These are phyloP conservation scores for Amoebophrya sp. DNA, from an alignment of 169 alveolate genomes.

Conservation along the genomic window DNA sequence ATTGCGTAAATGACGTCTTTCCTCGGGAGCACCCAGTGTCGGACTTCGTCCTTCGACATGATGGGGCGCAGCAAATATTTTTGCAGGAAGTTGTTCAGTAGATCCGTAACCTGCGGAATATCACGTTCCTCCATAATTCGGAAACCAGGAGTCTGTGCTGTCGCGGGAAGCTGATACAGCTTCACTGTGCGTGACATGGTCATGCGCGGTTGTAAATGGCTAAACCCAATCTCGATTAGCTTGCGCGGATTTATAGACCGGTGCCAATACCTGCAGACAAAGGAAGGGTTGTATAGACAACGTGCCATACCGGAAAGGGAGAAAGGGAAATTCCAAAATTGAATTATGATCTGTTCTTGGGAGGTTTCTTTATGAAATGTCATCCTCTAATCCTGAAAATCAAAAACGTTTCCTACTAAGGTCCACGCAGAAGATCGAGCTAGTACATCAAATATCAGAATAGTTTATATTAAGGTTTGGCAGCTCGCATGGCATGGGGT, in stretches of 20 bases:
- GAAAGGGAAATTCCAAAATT: too few species aligned
- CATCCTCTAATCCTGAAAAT: too few species aligned
- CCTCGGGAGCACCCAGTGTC: background rate
- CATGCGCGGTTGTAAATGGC: background rate
- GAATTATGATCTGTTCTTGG: too few species aligned
- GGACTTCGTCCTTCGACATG: background rate
- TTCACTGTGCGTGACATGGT: background rate
- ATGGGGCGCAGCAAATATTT: background rate
- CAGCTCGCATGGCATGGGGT: too few species aligned
- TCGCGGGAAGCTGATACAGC: background rate
- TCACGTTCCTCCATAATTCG: background rate
- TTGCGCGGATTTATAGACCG: constrained; percentile 65
- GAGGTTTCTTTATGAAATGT: too few species aligned
- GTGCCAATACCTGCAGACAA: constrained; percentile 64
- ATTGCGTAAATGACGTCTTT: background rate
- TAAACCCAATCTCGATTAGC: constrained; percentile 53
- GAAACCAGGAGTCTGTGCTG: background rate
- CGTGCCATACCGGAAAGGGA: too few species aligned
- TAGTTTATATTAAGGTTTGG: too few species aligned
- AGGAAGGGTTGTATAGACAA: too few species aligned
- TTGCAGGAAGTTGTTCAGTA: background rate
- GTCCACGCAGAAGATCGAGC: too few species aligned
- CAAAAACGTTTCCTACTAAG: too few species aligned
- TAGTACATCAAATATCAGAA: too few species aligned
- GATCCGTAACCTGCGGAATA: background rate